A percentile compares a stretch with the other conserved stretches of the same genome.
phyloP scores from a whole-genome alignment of 176 grass and related monocot genomes.

The Tuctoria greenei region DNA sequence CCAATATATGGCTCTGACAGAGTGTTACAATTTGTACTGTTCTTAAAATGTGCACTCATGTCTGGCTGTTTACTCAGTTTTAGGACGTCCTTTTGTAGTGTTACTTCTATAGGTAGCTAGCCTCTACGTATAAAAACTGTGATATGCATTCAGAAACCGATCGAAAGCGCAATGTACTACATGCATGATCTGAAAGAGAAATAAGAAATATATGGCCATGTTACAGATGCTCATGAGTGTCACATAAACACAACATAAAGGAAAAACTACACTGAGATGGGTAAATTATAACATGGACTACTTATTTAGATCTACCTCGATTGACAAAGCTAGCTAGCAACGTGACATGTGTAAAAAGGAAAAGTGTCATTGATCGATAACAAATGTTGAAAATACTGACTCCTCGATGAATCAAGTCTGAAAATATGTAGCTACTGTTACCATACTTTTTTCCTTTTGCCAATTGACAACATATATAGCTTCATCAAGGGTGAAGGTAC shows the following conservation, averaged over 20 bases:
- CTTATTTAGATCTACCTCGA: neutral
- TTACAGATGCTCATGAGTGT: neutral
- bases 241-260: neutral
- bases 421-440: neutral
- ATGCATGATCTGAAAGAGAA: neutral
- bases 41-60: neutral
- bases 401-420: neutral
- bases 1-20: conserved; percentile 32
- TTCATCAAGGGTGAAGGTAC: neutral
- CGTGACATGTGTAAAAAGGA: neutral
- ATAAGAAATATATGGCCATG: too few species aligned
- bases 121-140: neutral
- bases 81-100: neutral
- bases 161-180: neutral
- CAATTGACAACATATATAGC: neutral
- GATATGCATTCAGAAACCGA: neutral
- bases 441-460: neutral
- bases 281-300: neutral
- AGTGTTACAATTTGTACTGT: conserved; percentile 30
- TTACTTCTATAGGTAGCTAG: neutral
- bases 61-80: neutral
- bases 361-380: too few species aligned
- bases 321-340: neutral
- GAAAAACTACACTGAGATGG: neutral
- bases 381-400: neutral